Evolutionary conservation across 2,329 filamentous ascomycete species (phyloP), one percentile per base, ranked within the genome.

Genomic region (Setomelanomma holmii): DNA sequence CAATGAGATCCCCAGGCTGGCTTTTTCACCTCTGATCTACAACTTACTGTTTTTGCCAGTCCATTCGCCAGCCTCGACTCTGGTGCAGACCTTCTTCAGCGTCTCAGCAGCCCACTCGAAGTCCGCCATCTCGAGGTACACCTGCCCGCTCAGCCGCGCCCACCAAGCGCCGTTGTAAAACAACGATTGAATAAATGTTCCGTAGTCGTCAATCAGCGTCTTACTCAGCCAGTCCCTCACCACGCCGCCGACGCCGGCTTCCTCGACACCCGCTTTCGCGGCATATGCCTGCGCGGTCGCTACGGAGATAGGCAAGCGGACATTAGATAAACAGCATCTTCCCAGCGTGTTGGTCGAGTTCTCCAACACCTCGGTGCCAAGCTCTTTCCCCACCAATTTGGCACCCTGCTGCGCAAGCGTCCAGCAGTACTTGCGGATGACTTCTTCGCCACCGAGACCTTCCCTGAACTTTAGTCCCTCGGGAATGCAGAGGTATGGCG

Each of bases 111-210:
- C 82, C 83, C 84, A 90, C 69, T 88, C 84, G 67, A 95, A 96
- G 73, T 97, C 92, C 11, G 80, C 80, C 58, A 88, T 71, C 21
- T 91, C 90, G n/a, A 97, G 75, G 70, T 95, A 98, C 0, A 95
- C 83, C 79, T 96, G 92, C 12, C 85, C 90, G 68, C 89, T 92
- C 41, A 96, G 67, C 42, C 93, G 79, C 0, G 82, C 79, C 89
- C 89, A 96, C 70, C 87, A 83, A 46, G 80, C 80, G 0, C 82
- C 82, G 0, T 76, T 80, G 60, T 92, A 86, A 7, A 81, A 73
- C 51, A 86, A 85, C 2, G 89, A 68, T 1, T 87, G 80, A 45
- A 95, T 75, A 65, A 91, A 93, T 0, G 91, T 95, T 48, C 87
- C 81, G 82, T 87, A 93, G 20, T 83, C 74, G 14, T 80, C 77